phyloP scores from a whole-genome alignment of 2,329 filamentous ascomycete species.

The Keithomyces neogunnii region DNA sequence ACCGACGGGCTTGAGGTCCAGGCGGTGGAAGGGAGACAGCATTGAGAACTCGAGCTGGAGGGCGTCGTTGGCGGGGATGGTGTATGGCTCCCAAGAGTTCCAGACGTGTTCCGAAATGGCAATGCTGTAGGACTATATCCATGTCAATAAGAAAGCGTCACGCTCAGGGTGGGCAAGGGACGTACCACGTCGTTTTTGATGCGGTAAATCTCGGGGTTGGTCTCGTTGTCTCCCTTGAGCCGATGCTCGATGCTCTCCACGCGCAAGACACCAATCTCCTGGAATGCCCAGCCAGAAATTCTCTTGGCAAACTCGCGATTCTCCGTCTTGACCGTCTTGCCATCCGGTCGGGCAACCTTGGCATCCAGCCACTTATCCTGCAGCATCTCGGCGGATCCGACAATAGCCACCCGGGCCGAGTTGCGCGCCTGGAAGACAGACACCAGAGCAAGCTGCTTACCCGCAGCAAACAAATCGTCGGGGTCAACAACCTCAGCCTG shows the following conservation, averaged over 20 bases:
- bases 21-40: conserved; percentile 94
- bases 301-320: conserved; percentile 83
- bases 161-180: conserved; percentile 18
- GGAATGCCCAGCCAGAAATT: conserved; percentile 90
- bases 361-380: conserved; percentile 84
- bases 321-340: conserved; percentile 50
- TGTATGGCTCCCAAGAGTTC: conserved; percentile 69
- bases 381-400: conserved; percentile 81
- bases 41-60: conserved; percentile 97
- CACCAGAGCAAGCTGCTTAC: conserved; percentile 75
- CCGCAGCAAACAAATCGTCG: conserved; percentile 79
- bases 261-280: conserved; percentile 83
- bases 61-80: conserved; percentile 57
- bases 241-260: conserved; percentile 79
- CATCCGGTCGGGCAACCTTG: conserved; percentile 55
- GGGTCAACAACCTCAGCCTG: conserved; percentile 53
- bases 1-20: conserved; percentile 53
- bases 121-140: conserved; percentile 66
- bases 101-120: conserved; percentile 78
- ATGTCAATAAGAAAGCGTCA: background rate
- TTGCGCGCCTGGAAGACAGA: conserved; percentile 86
- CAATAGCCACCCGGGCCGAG: conserved; percentile 77
- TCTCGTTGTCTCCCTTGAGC: conserved; percentile 43
- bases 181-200: conserved; percentile 95
- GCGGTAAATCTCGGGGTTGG: conserved; percentile 84